Percentiles rank a stretch among this genome's conserved stretches.
These are phyloP conservation scores for Phytopythium sindhum DNA, from an alignment of 352 stramenopile species.

Conservation along the genomic window DNA sequence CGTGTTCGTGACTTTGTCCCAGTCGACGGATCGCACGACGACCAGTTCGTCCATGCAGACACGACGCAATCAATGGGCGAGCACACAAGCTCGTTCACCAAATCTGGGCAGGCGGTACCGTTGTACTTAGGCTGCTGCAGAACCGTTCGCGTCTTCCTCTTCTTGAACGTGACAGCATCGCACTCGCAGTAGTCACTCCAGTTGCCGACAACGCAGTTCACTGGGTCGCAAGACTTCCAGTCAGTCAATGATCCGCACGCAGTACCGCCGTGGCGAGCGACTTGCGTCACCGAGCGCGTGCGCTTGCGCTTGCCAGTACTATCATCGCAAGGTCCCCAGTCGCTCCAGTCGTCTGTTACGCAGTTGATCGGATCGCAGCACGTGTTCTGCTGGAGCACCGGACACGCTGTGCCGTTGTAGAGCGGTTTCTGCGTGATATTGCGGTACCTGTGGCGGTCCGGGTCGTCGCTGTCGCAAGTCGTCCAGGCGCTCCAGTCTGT, in stretches of 20 bases:
- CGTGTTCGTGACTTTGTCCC: slow-evolving; percentile 39
- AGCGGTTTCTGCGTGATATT: slow-evolving; percentile 27
- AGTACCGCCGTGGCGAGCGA: slow-evolving; percentile 23
- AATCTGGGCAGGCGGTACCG: slow-evolving; percentile 32
- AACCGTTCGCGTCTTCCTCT: slow-evolving; percentile 40
- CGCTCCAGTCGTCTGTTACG: slow-evolving; percentile 28
- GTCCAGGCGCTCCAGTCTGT: slow-evolving; percentile 45
- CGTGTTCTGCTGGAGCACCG: slow-evolving; percentile 27
- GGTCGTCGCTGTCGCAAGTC: slow-evolving; percentile 48
- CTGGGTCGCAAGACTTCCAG: slow-evolving; percentile 36
- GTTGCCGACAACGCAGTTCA: slow-evolving; percentile 36
- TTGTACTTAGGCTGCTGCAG: slow-evolving; percentile 29
- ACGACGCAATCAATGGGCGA: slow-evolving; percentile 47
- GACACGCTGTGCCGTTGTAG: slow-evolving; percentile 29
- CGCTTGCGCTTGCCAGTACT: slow-evolving; percentile 35
- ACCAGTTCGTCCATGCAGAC: slow-evolving; percentile 28
- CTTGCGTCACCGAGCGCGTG: slow-evolving; percentile 20
- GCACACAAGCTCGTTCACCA: slow-evolving; percentile 49
- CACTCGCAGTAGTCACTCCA: slow-evolving; percentile 43
- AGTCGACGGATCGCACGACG: slow-evolving; percentile 21
- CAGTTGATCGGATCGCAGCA: slow-evolving; percentile 48
- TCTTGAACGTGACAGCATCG: slow-evolving; percentile 39
- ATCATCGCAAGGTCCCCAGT: slow-evolving; percentile 43
- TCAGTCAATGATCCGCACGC: slow-evolving; percentile 30
- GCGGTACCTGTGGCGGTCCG: slow-evolving; percentile 30